A percentile compares a stretch with the other conserved stretches of the same genome.
Evolutionary conservation across 164 flowering plant genomes (phyloP).

Genomic region (Aristolochia californica): DNA sequence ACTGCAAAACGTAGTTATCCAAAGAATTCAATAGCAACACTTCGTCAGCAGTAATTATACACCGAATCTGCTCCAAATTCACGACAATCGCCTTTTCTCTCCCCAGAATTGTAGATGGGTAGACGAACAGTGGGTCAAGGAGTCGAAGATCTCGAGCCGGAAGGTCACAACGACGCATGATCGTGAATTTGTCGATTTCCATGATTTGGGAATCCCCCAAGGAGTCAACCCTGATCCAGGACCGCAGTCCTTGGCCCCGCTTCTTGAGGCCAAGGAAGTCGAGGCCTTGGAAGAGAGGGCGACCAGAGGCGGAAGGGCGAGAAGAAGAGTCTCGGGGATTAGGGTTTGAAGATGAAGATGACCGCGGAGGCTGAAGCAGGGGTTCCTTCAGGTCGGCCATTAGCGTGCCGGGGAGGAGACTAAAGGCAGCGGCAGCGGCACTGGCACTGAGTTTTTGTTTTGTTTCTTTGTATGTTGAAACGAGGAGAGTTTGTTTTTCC

Average conservation of each 20-base stretch:
- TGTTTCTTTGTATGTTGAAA: too few species aligned
- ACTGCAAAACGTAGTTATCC: conserved; percentile 73
- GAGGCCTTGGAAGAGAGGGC: conserved; percentile 23
- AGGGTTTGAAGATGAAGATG: conserved; percentile 14
- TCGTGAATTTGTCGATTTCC: conserved; percentile 78
- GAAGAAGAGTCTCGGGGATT: conserved; percentile 4
- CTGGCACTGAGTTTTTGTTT: too few species aligned
- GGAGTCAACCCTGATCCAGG: conserved; percentile 83
- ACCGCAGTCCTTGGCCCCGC: conserved; percentile 27
- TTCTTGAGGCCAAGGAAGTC: conserved; percentile 29
- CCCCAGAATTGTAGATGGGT: conserved; percentile 83
- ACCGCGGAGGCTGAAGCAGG: conserved; percentile 19
- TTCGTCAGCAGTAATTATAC: conserved; percentile 87
- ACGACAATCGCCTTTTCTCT: conserved; percentile 96
- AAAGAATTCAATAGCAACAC: conserved; percentile 69
- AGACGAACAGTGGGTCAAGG: conserved; percentile 87
- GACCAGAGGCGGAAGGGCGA: conserved; percentile 17
- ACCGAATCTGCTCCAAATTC: conserved; percentile 88
- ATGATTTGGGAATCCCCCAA: conserved; percentile 60
- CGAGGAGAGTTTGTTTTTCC: too few species aligned
- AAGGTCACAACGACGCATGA: conserved; percentile 88
- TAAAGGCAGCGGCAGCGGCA: not conserved
- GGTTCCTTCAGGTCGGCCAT: conserved; percentile 25
- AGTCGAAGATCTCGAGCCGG: conserved; percentile 85
- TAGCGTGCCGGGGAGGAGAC: conserved; percentile 4